Percentiles rank a stretch among this genome's conserved stretches.
phyloP scores from a whole-genome alignment of 192 early-diverging fungal genomes.

The Chytriomyces sp. region DNA sequence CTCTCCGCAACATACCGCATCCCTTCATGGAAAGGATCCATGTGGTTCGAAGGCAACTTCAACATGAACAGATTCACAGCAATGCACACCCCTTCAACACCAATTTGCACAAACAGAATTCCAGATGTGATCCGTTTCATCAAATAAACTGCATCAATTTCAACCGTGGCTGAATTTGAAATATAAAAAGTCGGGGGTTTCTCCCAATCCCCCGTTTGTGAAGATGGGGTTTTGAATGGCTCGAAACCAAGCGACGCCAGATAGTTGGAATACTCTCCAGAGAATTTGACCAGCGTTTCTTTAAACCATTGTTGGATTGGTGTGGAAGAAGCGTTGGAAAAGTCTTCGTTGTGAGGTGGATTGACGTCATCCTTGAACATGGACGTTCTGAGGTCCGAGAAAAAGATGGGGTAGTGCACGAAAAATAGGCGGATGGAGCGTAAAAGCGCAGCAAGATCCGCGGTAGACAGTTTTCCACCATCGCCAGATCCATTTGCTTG shows the following conservation, averaged over 20 bases:
- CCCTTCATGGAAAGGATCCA: slow-evolving; percentile 27
- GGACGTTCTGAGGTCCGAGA: slow-evolving; percentile 47
- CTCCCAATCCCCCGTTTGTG: background rate
- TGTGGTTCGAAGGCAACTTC: slow-evolving; percentile 21
- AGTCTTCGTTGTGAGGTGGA: background rate
- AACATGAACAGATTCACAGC: slow-evolving; percentile 55
- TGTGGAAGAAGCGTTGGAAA: background rate
- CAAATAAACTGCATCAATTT: slow-evolving; percentile 45
- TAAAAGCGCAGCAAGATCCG: slow-evolving; percentile 50
- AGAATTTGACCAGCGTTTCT: slow-evolving; percentile 39
- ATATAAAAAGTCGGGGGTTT: slow-evolving; percentile 33
- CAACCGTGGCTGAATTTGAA: slow-evolving; percentile 29
- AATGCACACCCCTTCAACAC: slow-evolving; percentile 52
- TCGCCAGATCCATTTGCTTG: background rate
- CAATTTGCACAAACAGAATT: slow-evolving; percentile 52
- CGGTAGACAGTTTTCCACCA: slow-evolving; percentile 8
- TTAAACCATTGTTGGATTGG: slow-evolving; percentile 43
- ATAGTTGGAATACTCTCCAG: slow-evolving; percentile 46
- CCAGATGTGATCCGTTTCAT: slow-evolving; percentile 28
- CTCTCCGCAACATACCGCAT: slow-evolving; percentile 19
- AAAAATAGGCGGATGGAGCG: slow-evolving; percentile 53
- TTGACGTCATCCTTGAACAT: slow-evolving; percentile 12
- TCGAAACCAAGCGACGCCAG: slow-evolving; percentile 45
- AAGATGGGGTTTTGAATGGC: background rate
- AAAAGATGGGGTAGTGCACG: slow-evolving; percentile 55